Base-by-base conservation (phyloP, 2,329 filamentous ascomycete genomes). In the Tolypocladium tropicale region DNA sequence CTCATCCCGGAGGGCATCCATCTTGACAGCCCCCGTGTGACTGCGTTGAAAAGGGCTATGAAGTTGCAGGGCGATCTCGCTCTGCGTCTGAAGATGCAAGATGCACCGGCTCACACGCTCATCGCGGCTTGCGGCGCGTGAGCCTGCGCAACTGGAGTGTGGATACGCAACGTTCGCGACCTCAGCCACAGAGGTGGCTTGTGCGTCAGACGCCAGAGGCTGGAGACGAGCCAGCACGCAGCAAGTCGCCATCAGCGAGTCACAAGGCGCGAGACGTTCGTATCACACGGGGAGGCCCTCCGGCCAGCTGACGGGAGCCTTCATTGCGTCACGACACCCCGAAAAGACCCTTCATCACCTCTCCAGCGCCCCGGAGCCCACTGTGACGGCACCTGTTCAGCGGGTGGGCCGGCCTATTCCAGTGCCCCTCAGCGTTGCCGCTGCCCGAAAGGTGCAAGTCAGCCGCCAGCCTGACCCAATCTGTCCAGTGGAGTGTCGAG, bases 1-100 rank as follows among this genome's bases (percentile, higher is more conserved):
- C 32, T 67, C 60, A 52, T 71, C 66, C 25, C 60, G 53, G n/a
- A 51, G 51, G n/a, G 64, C 62, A 58, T 61, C 61, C 67, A 72
- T 72, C 11, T 49, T 58, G 55, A n/a, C 23, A 52, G 46, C 41
- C 28, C 28, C 28, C 18, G 30, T 18, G 9, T 28, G 18, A 32
- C 25, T 4, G 16, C 9, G 10, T 2, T 18, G 10, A 30, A 7
- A 21, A 11, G 10, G 28, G 10, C 18, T 18, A n/a, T 39, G 36
- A n/a, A 49, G 6, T 9, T 7, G 14, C 4, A 28, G 7, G 3
- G n/a, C 16, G 16, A 28, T 30, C 43, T 48, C 23, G 25, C 7
- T 49, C 28, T 3, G 46, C 16, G 9, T 32, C 28, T 49, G 46
- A 32, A 32, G 46, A 18, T 48, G 43, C 16, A 18, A 48, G 43